A percentile compares a stretch with the other conserved stretches of the same genome.
Conservation (phyloP, 257 asterid genomes). For the Solanum gandarillasii region DNA sequence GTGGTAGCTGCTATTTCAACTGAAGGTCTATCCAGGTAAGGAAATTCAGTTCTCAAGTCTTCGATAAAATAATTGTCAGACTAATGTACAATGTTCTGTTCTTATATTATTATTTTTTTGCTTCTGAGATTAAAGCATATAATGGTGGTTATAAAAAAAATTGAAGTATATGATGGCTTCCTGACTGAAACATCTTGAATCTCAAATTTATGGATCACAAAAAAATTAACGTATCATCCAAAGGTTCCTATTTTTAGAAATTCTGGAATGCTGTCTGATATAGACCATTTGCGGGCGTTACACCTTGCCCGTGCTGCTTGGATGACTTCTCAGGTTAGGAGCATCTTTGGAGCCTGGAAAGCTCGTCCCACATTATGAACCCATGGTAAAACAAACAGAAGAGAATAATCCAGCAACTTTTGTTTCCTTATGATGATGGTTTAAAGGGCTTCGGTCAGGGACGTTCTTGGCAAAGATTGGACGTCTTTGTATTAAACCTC, state of each 20-base stretch:
- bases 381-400: background rate
- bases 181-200: background rate
- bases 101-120: background rate
- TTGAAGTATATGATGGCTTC: background rate
- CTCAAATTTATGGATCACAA: background rate
- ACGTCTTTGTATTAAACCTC: background rate
- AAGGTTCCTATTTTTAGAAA: background rate
- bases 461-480: background rate
- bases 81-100: background rate
- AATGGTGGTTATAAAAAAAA: background rate
- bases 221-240: background rate
- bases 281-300: background rate
- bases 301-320: background rate
- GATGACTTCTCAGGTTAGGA: background rate
- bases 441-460: background rate
- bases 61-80: background rate
- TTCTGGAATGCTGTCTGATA: background rate
- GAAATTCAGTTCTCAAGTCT: background rate
- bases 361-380: background rate
- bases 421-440: background rate
- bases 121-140: background rate
- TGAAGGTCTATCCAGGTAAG: slow-evolving; percentile 11
- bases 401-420: background rate
- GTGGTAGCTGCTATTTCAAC: slow-evolving; percentile 23
- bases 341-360: background rate